A percentile compares a stretch with the other conserved stretches of the same genome.
phyloP scores from a whole-genome alignment of 768 basidiomycete genomes.

The Postia placenta region DNA sequence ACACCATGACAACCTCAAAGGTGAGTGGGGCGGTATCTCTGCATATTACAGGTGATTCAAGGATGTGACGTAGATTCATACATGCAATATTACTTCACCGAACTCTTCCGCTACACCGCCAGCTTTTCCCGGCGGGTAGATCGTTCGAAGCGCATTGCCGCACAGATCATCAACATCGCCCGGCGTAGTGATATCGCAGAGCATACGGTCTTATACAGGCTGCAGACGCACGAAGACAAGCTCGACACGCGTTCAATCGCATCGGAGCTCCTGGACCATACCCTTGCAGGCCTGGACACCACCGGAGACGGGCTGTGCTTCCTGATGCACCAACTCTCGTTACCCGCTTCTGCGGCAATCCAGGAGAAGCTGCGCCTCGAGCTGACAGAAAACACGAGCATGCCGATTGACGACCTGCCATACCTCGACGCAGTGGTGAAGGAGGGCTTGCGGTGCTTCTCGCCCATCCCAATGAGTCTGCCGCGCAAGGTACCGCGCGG shows the following conservation, averaged over 20 bases:
- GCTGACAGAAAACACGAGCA: constrained; percentile 53
- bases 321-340: constrained; percentile 19
- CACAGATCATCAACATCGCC: constrained; percentile 11
- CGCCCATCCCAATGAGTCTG: constrained; percentile 91
- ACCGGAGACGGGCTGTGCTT: constrained; percentile 20
- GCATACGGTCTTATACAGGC: constrained; percentile 16
- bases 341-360: constrained; percentile 9
- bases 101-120: background rate
- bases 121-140: background rate
- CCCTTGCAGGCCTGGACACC: constrained; percentile 17
- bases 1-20: constrained; percentile 6
- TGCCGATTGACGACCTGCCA: constrained; percentile 85
- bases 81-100: constrained; percentile 11
- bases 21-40: background rate
- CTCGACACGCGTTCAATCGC: constrained; percentile 3
- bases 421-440: constrained; percentile 91
- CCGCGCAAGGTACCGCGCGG: constrained; percentile 83
- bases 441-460: constrained; percentile 85
- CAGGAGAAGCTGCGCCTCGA: constrained; percentile 15
- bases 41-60: background rate
- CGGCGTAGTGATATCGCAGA: constrained; percentile 8
- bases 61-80: constrained; percentile 5
- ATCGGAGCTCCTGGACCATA: constrained; percentile 20
- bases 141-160: constrained; percentile 3
- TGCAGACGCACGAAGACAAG: constrained; percentile 6